Base-by-base conservation (phyloP, 257 asterid species). In the Marsdenia floribunda region DNA sequence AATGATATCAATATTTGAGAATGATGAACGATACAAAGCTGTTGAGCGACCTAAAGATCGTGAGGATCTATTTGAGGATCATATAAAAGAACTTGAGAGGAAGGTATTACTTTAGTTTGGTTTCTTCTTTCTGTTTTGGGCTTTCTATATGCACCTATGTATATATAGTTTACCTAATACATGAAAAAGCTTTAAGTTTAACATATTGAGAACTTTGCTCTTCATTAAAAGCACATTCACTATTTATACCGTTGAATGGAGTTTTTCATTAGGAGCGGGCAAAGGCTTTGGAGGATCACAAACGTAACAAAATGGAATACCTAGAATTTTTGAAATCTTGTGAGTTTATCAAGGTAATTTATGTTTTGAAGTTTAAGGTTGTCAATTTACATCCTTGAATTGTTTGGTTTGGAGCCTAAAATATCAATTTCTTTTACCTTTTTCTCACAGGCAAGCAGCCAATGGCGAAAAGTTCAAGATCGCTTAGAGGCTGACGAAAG, bases 381-480 rank as follows among this genome's bases (percentile, higher is more conserved):
- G 37, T 50, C 71, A 50, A 11, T 52, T 26, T 35, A 67, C n/a
- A 50, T 82, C 74, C 69, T 80, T 37, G 73, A 72, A 73, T 42
- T 68, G 52, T 64, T n/a, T 57, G 52, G 64, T 59, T 46, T 55
- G 71, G 64, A 61, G 68, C 64, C 19, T 71, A 40, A 26, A 63
- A 7, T 40, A 35, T 72, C 65, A 54, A 22, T 55, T 54, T 59
- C 33, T 72, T 71, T 71, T 80, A 44, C 71, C 71, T 77, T 59
- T 38, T 74, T 73, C 73, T 46, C 76, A 67, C 85, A 95, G 99
- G 93, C 96, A 53, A 89, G 91, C 81, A 95, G 98, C 78, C 99
- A 95, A 80, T 95, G 99, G 99, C 85, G 98, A 71, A 95, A 87
- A 88, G 91, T 95, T 77, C 99, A 92, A 79, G 87, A 89, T 67